These are phyloP conservation scores for Hanseniaspora guilliermondii DNA, from an alignment of 805 yeast species.

Conservation along the genomic window DNA sequence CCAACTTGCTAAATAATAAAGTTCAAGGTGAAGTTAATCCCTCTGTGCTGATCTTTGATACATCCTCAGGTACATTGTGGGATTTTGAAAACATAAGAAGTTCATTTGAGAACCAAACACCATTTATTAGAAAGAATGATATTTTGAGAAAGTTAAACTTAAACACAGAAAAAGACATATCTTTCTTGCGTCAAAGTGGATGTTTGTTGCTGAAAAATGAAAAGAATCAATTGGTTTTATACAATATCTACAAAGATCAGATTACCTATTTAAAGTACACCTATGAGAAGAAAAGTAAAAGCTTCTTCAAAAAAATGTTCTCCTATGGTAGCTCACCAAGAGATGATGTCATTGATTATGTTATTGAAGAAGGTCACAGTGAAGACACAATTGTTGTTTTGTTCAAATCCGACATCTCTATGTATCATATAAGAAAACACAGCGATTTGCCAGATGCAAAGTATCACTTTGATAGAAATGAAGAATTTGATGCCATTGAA, in stretches of 20 bases:
- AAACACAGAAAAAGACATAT: not conserved
- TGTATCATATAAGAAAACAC: slow-evolving; percentile 1
- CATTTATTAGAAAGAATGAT: not conserved
- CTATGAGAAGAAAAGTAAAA: not conserved
- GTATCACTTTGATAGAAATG: not conserved
- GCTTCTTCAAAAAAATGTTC: not conserved
- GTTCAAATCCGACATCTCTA: not conserved
- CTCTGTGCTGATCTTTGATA: slow-evolving; percentile 1
- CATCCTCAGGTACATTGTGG: slow-evolving; percentile 4
- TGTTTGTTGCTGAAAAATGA: slow-evolving; percentile 7
- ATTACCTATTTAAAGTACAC: not conserved
- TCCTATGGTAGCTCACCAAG: not conserved
- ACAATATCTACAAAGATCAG: not conserved
- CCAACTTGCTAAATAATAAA: not conserved
- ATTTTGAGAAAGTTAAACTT: not conserved
- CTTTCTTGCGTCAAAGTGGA: not conserved
- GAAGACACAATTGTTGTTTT: slow-evolving; percentile 6
- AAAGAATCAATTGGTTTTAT: slow-evolving; percentile 4
- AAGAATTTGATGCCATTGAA: not conserved
- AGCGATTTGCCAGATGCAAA: not conserved
- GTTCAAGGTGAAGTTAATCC: not conserved
- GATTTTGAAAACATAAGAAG: slow-evolving; percentile 6
- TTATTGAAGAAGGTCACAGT: not conserved
- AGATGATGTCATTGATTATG: slow-evolving; percentile 10
- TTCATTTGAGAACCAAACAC: not conserved